Conservation (phyloP, 768 basidiomycete species). For the Chalciporus piperatus region DNA sequence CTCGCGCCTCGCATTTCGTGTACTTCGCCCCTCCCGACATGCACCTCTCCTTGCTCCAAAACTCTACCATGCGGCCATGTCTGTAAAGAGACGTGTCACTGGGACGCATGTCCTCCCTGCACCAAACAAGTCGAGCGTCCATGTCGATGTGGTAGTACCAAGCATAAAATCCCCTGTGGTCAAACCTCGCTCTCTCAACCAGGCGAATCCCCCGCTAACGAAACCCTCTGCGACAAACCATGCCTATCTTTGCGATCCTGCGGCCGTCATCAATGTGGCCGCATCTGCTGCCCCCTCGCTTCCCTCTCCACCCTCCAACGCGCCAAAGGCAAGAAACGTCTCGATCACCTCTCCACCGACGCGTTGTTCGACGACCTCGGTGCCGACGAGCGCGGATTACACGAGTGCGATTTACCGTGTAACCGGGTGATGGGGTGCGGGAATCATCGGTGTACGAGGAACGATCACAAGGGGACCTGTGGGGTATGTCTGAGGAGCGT, state of each 20-base stretch:
- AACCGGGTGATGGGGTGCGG: slow-evolving; percentile 72
- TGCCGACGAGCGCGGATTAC: slow-evolving; percentile 52
- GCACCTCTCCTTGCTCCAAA: slow-evolving; percentile 65
- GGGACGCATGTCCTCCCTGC: slow-evolving; percentile 80
- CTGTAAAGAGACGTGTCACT: slow-evolving; percentile 72
- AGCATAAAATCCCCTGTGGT: slow-evolving; percentile 48
- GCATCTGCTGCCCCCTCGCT: slow-evolving; percentile 88
- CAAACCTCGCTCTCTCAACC: slow-evolving; percentile 11
- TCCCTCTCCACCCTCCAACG: slow-evolving; percentile 53
- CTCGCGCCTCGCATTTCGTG: slow-evolving; percentile 53
- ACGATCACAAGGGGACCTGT: slow-evolving; percentile 83
- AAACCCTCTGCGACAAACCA: slow-evolving; percentile 75
- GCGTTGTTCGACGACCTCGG: slow-evolving; percentile 17
- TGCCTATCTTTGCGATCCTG: slow-evolving; percentile 80
- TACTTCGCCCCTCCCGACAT: slow-evolving; percentile 78
- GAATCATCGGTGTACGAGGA: slow-evolving; percentile 72
- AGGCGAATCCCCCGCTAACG: slow-evolving; percentile 37
- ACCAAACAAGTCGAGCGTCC: slow-evolving; percentile 62
- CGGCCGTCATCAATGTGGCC: slow-evolving; percentile 81
- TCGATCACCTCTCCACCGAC: slow-evolving; percentile 24
- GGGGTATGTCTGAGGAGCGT: slow-evolving; percentile 81
- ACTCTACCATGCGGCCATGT: slow-evolving; percentile 69
- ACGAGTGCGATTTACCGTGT: slow-evolving; percentile 83
- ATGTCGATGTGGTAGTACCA: slow-evolving; percentile 84
- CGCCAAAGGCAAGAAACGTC: slow-evolving; percentile 56